Evolutionary conservation across 176 grass and related monocot species (phyloP).

Genomic region (Bothriochloa decipiens): DNA sequence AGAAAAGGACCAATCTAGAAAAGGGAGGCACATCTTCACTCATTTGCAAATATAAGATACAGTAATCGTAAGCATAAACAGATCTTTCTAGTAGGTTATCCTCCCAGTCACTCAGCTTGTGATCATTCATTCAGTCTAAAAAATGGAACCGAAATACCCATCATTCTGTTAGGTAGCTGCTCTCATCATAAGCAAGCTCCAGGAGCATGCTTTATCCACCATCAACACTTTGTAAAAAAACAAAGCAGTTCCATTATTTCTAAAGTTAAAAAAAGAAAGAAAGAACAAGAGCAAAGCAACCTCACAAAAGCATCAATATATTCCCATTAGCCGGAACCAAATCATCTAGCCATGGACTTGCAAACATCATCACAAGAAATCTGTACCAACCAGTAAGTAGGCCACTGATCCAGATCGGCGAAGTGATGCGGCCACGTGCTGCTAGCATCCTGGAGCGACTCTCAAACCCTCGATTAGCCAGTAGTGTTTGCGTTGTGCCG

Average conservation of each 20-base stretch:
- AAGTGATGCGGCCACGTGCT: neutral
- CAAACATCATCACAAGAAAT: conserved; percentile 16
- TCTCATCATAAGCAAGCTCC: conserved; percentile 10
- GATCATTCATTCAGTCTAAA: conserved; percentile 15
- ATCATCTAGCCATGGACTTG: conserved; percentile 25
- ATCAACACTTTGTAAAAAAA: conserved; percentile 5
- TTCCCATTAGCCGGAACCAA: conserved; percentile 27
- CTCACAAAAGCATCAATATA: conserved; percentile 31
- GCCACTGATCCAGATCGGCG: conserved; percentile 6
- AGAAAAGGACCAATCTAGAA: neutral
- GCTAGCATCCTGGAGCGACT: neutral
- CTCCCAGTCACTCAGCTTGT: neutral
- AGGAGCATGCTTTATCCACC: neutral
- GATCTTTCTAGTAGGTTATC: neutral
- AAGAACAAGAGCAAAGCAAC: neutral
- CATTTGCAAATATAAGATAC: neutral
- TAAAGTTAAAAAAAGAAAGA: neutral
- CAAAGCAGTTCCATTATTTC: conserved; percentile 17
- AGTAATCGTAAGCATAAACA: conserved; percentile 14
- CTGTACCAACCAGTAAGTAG: neutral
- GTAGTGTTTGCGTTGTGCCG: neutral
- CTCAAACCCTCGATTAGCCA: neutral
- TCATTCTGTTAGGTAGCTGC: conserved; percentile 22
- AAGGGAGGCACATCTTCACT: neutral
- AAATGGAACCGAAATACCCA: neutral